Base-by-base conservation (phyloP, 2,329 filamentous ascomycete species). In the Ophiocordyceps camponoti-floridani region DNA sequence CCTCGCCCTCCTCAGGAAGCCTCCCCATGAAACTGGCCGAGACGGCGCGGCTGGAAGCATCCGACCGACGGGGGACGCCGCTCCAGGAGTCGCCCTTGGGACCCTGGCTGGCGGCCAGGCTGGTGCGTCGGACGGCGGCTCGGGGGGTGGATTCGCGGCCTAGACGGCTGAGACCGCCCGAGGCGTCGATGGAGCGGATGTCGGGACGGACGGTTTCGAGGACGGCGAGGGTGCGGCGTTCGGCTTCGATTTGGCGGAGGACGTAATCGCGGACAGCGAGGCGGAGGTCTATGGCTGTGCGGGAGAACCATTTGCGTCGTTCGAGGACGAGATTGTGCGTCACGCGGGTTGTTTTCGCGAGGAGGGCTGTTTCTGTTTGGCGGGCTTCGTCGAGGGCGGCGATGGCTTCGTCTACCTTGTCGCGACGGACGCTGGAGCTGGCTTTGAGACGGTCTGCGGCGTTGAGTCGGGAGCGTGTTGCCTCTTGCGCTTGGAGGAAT, bases 81-180 rank as follows among this genome's bases (percentile, higher is more conserved):
- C 86, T 94, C 91, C 91, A 98, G 14, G 91, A 82, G 61, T 98
- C 91, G n/a, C 91, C 91, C 66, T 94, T 94, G 43, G 91, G 89
- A 0, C 91, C 91, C 63, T 98, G 91, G 55, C 84, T 91, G 42
- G 84, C 84, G 14, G 84, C 84, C 51, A 95, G 64, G 61, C 78
- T 89, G 26, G 80, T 65, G 48, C 89, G 78, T 45, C 91, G 77
- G 35, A 38, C 18, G 35, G 35, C 35, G 47, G 67, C 61, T 5
- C 79, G 66, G 2, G 91, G 89, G 59, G 94, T 86, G 14, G 83
- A 69, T 63, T 98, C 91, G 47, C 91, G 79, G 40, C 91, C 91
- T 31, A 98, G 72, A 40, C 91, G 77, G 55, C 83, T 91, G 41
- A 98, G 75, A 11, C 91, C 91, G 45, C 91, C 91, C 7, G 83